These are phyloP conservation scores for Leccinum aurantiacum DNA, from an alignment of 768 basidiomycete species.

Conservation along the genomic window DNA sequence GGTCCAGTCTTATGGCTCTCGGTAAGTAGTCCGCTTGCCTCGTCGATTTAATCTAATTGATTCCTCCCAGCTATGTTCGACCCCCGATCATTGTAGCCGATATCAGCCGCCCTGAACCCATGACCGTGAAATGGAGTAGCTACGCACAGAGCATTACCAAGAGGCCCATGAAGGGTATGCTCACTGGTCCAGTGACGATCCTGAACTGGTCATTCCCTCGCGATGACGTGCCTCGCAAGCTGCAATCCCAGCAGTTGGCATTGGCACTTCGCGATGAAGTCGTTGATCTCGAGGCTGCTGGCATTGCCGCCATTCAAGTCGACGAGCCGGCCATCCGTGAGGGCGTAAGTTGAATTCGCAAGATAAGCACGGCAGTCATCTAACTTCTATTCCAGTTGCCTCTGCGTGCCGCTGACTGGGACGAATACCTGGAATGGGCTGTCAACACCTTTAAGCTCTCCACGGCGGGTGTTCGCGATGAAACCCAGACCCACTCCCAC, in stretches of 20 bases:
- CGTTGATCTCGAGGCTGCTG: slow-evolving; percentile 92
- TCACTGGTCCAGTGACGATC: slow-evolving; percentile 97
- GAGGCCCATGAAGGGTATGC: slow-evolving; percentile 99
- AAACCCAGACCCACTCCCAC: slow-evolving; percentile 97
- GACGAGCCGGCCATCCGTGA: slow-evolving; percentile 99
- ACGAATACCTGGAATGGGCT: slow-evolving; percentile 94
- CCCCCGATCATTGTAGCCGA: slow-evolving; percentile 99
- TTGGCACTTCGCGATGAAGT: slow-evolving; percentile 98
- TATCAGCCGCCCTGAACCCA: slow-evolving; percentile 87
- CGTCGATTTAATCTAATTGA: slow-evolving; percentile 9
- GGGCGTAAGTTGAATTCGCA: slow-evolving; percentile 58
- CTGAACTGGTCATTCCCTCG: slow-evolving; percentile 99
- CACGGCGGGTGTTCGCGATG: slow-evolving; percentile 92
- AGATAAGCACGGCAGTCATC: neutral
- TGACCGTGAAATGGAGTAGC: slow-evolving; percentile 96
- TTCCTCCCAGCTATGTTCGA: slow-evolving; percentile 75
- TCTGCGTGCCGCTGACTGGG: slow-evolving; percentile 95
- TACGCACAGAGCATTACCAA: slow-evolving; percentile 94
- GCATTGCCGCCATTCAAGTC: slow-evolving; percentile 97
- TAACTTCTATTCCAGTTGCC: slow-evolving; percentile 59
- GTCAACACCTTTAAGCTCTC: slow-evolving; percentile 98
- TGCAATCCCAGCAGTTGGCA: slow-evolving; percentile 98
- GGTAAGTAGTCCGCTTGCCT: slow-evolving; percentile 45
- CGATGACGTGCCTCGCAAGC: slow-evolving; percentile 92
- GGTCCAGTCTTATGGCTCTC: slow-evolving; percentile 99